Conservation (phyloP, 495 filamentous ascomycete species). For the Patellaria atrata region DNA sequence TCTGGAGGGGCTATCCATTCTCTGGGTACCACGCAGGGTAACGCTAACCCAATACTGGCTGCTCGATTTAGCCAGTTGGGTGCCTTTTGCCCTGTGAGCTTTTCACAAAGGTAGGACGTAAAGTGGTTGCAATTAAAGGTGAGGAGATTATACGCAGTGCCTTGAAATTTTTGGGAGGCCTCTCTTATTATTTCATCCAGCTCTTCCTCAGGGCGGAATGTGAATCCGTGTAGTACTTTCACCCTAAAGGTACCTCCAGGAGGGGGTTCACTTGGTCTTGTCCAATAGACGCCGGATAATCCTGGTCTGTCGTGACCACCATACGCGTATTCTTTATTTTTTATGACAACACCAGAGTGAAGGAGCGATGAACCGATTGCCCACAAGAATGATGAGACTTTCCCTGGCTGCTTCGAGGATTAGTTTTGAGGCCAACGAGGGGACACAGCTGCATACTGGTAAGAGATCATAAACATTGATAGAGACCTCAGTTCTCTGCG, state of each 20-base stretch:
- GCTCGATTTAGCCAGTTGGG: conserved; percentile 68
- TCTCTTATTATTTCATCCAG: conserved; percentile 51
- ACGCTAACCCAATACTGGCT: conserved; percentile 55
- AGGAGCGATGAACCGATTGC: conserved; percentile 54
- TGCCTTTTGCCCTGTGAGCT: conserved; percentile 46
- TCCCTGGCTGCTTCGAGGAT: conserved; percentile 39
- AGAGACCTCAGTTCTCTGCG: conserved; percentile 54
- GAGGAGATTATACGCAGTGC: conserved; percentile 59
- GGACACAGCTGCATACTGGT: conserved; percentile 35
- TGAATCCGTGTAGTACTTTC: conserved; percentile 60
- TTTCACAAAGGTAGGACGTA: conserved; percentile 51
- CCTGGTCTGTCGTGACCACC: conserved; percentile 59
- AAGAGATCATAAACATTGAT: conserved; percentile 73
- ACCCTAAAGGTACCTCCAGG: conserved; percentile 58
- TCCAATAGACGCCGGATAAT: conserved; percentile 66
- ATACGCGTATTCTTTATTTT: conserved; percentile 63
- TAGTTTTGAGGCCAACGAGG: conserved; percentile 1
- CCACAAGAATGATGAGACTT: conserved; percentile 55
- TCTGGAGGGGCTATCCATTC: conserved; percentile 70
- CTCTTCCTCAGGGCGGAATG: conserved; percentile 44
- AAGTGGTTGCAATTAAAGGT: conserved; percentile 77
- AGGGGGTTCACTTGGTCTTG: conserved; percentile 45
- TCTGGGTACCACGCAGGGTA: conserved; percentile 64
- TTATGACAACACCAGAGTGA: conserved; percentile 67
- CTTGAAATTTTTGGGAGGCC: conserved; percentile 51